A percentile compares a stretch with the other conserved stretches of the same genome.
phyloP scores from a whole-genome alignment of 768 basidiomycete species.

The Lactifluus piperatus region DNA sequence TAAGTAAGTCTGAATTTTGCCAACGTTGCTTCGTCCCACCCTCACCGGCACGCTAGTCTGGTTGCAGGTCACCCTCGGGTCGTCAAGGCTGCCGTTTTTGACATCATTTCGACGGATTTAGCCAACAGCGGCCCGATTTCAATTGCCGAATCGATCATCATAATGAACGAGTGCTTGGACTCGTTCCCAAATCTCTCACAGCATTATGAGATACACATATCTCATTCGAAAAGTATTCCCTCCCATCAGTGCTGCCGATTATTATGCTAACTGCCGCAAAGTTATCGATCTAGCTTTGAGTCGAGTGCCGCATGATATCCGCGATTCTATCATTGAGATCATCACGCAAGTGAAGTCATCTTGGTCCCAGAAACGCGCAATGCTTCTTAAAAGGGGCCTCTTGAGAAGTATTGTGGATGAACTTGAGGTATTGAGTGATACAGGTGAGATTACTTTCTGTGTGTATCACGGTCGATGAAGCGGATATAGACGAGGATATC shows the following conservation, averaged over 20 bases:
- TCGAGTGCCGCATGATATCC: constrained; percentile 50
- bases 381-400: constrained; percentile 62
- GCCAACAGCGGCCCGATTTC: constrained; percentile 56
- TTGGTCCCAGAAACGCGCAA: constrained; percentile 57
- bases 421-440: constrained; percentile 59
- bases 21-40: neutral
- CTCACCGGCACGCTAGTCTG: constrained; percentile 31
- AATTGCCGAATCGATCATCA: constrained; percentile 62
- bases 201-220: constrained; percentile 69
- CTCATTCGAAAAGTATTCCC: constrained; percentile 63
- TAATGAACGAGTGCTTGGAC: constrained; percentile 58
- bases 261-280: constrained; percentile 24
- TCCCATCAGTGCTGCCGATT: neutral
- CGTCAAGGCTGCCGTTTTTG: constrained; percentile 69
- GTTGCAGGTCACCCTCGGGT: constrained; percentile 67
- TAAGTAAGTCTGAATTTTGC: constrained; percentile 35
- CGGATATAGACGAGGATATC: constrained; percentile 47
- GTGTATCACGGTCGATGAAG: neutral
- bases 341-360: constrained; percentile 58
- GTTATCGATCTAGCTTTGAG: constrained; percentile 60
- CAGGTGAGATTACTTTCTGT: constrained; percentile 31
- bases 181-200: constrained; percentile 61
- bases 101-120: constrained; percentile 74
- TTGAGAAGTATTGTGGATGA: constrained; percentile 62
- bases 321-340: constrained; percentile 51